Conservation (phyloP, 495 filamentous ascomycete species). For the Neurospora sp. region DNA sequence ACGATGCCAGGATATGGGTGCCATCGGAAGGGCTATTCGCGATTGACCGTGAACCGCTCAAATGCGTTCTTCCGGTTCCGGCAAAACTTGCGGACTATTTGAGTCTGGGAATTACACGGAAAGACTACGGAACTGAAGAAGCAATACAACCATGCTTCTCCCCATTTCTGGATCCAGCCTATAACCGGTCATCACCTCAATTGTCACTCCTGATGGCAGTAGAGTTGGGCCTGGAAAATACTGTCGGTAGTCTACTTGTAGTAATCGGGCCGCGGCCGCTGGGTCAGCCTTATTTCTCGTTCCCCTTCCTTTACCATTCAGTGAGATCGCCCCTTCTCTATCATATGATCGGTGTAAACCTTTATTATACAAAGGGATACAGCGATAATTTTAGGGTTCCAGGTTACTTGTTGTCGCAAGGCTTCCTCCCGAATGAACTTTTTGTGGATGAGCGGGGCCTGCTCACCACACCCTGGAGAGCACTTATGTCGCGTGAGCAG, state of each 20-base stretch:
- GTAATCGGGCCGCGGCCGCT: background rate
- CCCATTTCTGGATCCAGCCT: background rate
- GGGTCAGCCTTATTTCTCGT: background rate
- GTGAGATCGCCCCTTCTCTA: background rate
- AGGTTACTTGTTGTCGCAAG: background rate
- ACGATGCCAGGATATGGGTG: fast-evolving
- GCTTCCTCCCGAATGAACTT: background rate
- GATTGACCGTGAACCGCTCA: background rate
- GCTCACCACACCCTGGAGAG: background rate
- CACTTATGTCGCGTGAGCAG: background rate
- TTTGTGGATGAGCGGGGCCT: background rate
- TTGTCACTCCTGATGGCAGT: background rate
- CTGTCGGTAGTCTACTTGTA: background rate
- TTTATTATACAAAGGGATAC: too few relatives aligned
- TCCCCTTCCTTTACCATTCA: background rate
- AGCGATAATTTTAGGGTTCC: too few relatives aligned
- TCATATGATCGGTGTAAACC: too few relatives aligned
- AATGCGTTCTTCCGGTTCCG: background rate
- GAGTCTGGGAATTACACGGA: background rate
- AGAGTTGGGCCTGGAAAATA: background rate
- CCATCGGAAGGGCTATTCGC: fast-evolving
- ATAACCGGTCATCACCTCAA: background rate
- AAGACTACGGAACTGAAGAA: background rate
- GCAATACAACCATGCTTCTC: background rate
- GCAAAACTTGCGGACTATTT: background rate